Percentiles rank a stretch among this genome's conserved stretches.
Evolutionary conservation across 169 alveolate genomes (phyloP).

Genomic region (Cryptosporidium sp.): DNA sequence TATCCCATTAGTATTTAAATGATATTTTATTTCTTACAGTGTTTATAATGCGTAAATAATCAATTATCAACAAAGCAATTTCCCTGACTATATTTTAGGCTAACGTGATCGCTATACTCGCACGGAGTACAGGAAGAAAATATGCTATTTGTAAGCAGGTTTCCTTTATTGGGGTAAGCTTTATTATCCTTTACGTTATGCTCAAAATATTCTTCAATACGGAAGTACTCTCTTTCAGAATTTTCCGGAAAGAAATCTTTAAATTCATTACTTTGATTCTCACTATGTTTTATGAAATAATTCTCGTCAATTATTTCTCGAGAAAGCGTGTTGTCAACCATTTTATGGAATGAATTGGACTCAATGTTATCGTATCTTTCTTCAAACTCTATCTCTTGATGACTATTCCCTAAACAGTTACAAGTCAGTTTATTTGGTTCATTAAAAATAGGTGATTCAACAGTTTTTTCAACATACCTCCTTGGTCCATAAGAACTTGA

Average conservation of each 20-base stretch:
- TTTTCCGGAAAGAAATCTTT: not conserved
- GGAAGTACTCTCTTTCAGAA: not conserved
- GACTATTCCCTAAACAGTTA: slow-evolving; percentile 58
- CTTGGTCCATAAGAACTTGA: slow-evolving; percentile 77
- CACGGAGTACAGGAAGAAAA: slow-evolving; percentile 59
- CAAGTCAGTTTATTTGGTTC: slow-evolving; percentile 49
- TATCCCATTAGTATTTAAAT: not conserved
- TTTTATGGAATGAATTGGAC: not conserved
- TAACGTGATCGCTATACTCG: slow-evolving; percentile 46
- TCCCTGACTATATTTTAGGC: slow-evolving; percentile 55
- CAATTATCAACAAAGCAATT: slow-evolving; percentile 70
- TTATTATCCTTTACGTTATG: not conserved
- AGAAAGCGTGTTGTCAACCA: not conserved
- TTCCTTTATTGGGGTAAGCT: not conserved
- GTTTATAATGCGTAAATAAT: not conserved
- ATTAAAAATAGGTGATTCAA: slow-evolving; percentile 7
- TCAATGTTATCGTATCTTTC: not conserved
- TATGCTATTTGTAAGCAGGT: not conserved
- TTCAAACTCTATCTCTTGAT: slow-evolving; percentile 8
- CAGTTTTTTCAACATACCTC: slow-evolving; percentile 69
- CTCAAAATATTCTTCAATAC: not conserved
- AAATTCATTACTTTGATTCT: not conserved
- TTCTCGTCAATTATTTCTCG: not conserved
- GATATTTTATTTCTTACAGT: not conserved
- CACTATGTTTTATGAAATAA: not conserved